Evolutionary conservation across 306 rosid genomes (phyloP), one percentile per base, ranked within the genome.

Genomic region (Potentilla sterilis): DNA sequence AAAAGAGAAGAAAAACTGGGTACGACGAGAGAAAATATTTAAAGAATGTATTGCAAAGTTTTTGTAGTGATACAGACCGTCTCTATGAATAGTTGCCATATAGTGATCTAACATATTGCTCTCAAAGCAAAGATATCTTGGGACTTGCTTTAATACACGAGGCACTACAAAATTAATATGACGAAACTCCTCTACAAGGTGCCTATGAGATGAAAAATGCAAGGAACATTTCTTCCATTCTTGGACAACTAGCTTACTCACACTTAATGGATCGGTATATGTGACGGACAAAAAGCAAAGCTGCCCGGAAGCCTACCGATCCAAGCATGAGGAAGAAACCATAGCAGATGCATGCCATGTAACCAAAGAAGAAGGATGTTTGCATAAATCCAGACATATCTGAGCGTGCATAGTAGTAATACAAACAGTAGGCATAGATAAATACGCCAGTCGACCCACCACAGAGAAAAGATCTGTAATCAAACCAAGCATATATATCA

Each of bases 321-420:
- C 93, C 93, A 38, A 89, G 90, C 93, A 89, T 89, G 74, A 89
- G 86, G 86, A 86, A 89, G 89, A 89, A 85, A 63, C 90, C 93
- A 68, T 86, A 89, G 88, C 93, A 85, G 75, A 89, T 82, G 73
- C 90, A 84, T 46, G 90, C 90, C 93, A 89, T 89, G 90, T 86
- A 89, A 8, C 93, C 93, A 12, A 89, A 86, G 89, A 89, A 89
- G 77, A 89, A 89, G 0, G 93, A 86, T 14, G 90, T 85, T 81
- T 88, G 93, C 93, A 89, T 85, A 59, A 86, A 86, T 21, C 89
- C 93, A 0, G 93, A 89, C 93, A 86, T 86, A 41, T 89, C 90
- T 0, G 93, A 89, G 38, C 89, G 84, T 7, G 87, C 88, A 11
- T 86, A 73, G 90, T 86, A 89, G 90, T 89, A 89, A 81, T 86